Base-by-base conservation (phyloP, 2,329 filamentous ascomycete species). In the Ophiostoma tasmaniense region DNA sequence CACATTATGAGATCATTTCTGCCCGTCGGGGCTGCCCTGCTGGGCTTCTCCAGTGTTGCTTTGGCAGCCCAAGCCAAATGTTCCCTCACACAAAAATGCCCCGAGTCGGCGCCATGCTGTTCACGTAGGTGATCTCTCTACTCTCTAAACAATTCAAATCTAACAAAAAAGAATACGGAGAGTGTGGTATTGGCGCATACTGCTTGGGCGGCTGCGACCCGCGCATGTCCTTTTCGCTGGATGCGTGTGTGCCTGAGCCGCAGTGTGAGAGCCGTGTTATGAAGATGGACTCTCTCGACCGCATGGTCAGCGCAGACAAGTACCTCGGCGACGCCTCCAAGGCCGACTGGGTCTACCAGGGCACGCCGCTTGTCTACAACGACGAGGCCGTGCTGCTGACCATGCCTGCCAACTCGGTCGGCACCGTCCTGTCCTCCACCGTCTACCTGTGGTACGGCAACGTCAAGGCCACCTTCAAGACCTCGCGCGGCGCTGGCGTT, bases 361-460 rank as follows among this genome's bases (percentile, higher is more conserved):
- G 95, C 73, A 85, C 87, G 75, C 89, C 92, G 17, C 82, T 91
- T 59, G 75, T 81, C 39, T 89, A 89, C 79, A 81, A 91, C 70
- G 86, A 88, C 76, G 70, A 72, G 42, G 87, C 88, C 72, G 82
- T 95, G 2, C 82, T 97, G 67, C 82, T 99, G 76, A 98, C 94
- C 73, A 97, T 99, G 94, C 88, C 91, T 59, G 86, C 89, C 72
- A 85, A 90, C 74, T 93, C 90, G 42, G 90, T 92, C 55, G 95
- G 95, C 68, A 97, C 95, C 11, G 87, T 99, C 64, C 81, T 99
- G 68, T 90, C 93, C 72, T 84, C 86, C 8, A 94, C 92, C 70
- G 84, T 87, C 73, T 98, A 97, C 80, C 89, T 99, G 80, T 98
- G 95, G 95, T 99, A 98, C 79, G 95, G 95, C 76, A 97, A 91